Evolutionary conservation across 805 yeast genomes (phyloP).

Genomic region (Jamesozyma jinghongensis): DNA sequence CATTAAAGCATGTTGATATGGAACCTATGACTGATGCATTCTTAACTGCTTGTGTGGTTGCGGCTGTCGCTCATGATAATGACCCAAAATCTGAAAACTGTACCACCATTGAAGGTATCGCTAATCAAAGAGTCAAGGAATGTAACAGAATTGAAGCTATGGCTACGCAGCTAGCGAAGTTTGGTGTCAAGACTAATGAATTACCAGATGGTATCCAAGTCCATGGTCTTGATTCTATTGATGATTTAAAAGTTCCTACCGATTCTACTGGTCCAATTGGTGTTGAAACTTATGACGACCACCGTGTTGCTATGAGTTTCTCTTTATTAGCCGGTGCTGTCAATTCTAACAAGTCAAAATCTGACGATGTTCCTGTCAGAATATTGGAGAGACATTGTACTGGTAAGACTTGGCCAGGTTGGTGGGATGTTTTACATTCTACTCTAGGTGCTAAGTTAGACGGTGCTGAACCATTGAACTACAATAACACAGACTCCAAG

Average conservation of each 20-base stretch:
- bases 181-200: conserved; percentile 80
- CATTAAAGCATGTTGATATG: conserved; percentile 80
- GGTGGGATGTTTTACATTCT: conserved; percentile 92
- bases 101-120: conserved; percentile 88
- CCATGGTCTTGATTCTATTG: conserved; percentile 49
- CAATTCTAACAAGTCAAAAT: no score
- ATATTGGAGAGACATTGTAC: conserved; percentile 87
- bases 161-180: conserved; percentile 80
- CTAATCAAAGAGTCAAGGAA: conserved; percentile 96
- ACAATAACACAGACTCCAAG: conserved; percentile 6
- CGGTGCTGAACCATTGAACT: conserved; percentile 53
- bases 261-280: conserved; percentile 38
- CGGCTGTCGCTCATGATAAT: conserved; percentile 71
- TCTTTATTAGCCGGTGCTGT: conserved; percentile 76
- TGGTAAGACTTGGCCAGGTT: conserved; percentile 98
- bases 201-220: conserved; percentile 88
- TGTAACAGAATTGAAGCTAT: conserved; percentile 94
- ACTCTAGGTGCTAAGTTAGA: conserved; percentile 54
- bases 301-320: conserved; percentile 96
- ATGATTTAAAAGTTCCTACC: conserved; percentile 48
- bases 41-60: conserved; percentile 91
- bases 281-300: conserved; percentile 81
- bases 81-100: conserved; percentile 34
- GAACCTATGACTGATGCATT: conserved; percentile 99
- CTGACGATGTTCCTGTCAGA: conserved; percentile 57